Percentiles rank a stretch among this genome's conserved stretches.
phyloP scores from a whole-genome alignment of 495 filamentous ascomycete genomes.

The Neurospora tetraspora region DNA sequence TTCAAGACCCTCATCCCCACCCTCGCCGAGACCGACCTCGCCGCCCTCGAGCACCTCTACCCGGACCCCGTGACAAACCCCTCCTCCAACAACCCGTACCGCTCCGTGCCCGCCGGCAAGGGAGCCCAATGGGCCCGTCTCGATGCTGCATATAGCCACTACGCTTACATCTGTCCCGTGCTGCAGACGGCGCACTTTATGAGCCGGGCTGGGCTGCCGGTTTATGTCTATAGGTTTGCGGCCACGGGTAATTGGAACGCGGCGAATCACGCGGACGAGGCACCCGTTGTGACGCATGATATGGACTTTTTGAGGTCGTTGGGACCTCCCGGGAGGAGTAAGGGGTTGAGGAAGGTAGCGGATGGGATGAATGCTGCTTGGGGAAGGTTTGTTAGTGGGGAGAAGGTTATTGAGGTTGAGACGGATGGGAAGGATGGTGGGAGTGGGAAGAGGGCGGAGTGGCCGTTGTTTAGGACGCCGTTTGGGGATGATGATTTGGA shows the following conservation, averaged over 20 bases:
- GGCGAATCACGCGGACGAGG: slow-evolving; percentile 53
- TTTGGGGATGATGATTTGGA: slow-evolving; percentile 1
- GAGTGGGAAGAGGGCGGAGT: slow-evolving; percentile 6
- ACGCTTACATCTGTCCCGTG: slow-evolving; percentile 57
- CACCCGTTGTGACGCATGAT: slow-evolving; percentile 46
- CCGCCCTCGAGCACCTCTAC: slow-evolving; percentile 44
- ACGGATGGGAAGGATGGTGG: slow-evolving; percentile 10
- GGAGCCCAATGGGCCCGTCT: slow-evolving; percentile 49
- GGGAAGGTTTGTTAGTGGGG: slow-evolving; percentile 41
- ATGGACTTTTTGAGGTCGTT: slow-evolving; percentile 18
- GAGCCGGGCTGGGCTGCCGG: slow-evolving; percentile 13
- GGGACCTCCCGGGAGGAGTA: background rate
- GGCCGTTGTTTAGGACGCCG: slow-evolving; percentile 23
- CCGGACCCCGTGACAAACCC: slow-evolving; percentile 38
- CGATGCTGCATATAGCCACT: slow-evolving; percentile 55
- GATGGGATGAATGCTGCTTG: slow-evolving; percentile 46
- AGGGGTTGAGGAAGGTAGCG: slow-evolving; percentile 35
- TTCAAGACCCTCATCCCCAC: slow-evolving; percentile 46
- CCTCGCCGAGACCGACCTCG: slow-evolving; percentile 34
- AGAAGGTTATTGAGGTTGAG: slow-evolving; percentile 39
- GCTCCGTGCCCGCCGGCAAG: slow-evolving; percentile 22
- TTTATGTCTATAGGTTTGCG: slow-evolving; percentile 53
- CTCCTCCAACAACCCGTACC: slow-evolving; percentile 15
- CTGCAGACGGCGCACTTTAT: slow-evolving; percentile 49
- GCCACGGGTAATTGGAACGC: slow-evolving; percentile 36